Evolutionary conservation across 2,329 filamentous ascomycete species (phyloP).

Genomic region (Ophioceras dolichostomum): DNA sequence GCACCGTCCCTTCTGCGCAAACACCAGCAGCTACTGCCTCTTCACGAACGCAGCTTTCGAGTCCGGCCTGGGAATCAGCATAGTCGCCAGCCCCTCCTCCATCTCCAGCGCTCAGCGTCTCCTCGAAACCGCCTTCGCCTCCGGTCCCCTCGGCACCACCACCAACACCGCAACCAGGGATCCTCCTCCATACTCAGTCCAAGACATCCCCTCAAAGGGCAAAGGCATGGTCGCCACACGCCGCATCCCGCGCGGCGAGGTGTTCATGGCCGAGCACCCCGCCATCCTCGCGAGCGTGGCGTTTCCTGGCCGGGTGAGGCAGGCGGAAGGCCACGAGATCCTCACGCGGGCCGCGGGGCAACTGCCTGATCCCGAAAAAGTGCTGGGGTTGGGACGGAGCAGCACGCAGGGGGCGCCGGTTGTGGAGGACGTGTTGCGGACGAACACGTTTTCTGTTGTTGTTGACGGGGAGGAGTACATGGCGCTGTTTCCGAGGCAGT

Average conservation of each 20-base stretch:
- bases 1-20: conserved; percentile 12
- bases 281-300: conserved; percentile 15
- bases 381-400: conserved; percentile 15
- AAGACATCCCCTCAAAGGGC: conserved; percentile 17
- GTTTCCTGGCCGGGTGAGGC: conserved; percentile 16
- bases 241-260: conserved; percentile 13
- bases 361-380: conserved; percentile 13
- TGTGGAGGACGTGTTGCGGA: conserved; percentile 22
- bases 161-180: conserved; percentile 2
- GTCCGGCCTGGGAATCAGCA: conserved; percentile 7
- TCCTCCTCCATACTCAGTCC: conserved; percentile 14
- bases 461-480: conserved; percentile 11
- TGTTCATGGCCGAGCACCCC: conserved; percentile 18
- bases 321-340: conserved; percentile 16
- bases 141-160: conserved; percentile 1
- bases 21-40: conserved; percentile 13
- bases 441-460: conserved; percentile 19
- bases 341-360: conserved; percentile 15
- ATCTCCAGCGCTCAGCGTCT: conserved; percentile 15
- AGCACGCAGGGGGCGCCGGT: conserved; percentile 6
- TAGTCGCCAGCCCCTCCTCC: conserved; percentile 17
- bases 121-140: conserved; percentile 10
- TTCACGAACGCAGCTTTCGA: conserved; percentile 11
- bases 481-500: conserved; percentile 10
- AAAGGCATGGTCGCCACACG: conserved; percentile 17